A percentile compares a stretch with the other conserved stretches of the same genome.
These are phyloP conservation scores for Dendrocalamus latiflorus DNA, from an alignment of 202 grass and related monocot species.

Conservation along the genomic window DNA sequence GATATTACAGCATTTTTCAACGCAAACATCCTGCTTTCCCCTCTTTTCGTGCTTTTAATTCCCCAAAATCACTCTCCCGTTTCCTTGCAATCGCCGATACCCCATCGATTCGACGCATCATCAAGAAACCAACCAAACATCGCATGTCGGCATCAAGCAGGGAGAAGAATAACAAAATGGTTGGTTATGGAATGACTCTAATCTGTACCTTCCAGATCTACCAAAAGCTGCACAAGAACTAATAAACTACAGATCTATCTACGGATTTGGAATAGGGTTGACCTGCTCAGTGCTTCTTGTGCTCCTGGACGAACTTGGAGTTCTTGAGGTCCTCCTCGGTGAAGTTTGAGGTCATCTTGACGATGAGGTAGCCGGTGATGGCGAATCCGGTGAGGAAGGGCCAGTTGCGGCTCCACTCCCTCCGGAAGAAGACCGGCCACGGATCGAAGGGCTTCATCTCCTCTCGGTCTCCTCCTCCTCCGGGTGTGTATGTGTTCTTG, in stretches of 20 bases:
- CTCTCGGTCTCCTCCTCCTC: not conserved
- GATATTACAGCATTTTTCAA: not conserved
- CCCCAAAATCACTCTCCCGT: not conserved
- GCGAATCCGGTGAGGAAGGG: constrained; percentile 80
- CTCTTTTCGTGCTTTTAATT: no score
- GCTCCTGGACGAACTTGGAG: constrained; percentile 75
- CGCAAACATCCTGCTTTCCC: not conserved
- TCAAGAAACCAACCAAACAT: not conserved
- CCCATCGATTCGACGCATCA: not conserved
- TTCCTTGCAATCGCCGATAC: not conserved
- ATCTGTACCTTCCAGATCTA: not conserved
- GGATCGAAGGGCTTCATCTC: constrained; percentile 70
- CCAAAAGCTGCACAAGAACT: not conserved
- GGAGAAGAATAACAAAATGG: not conserved
- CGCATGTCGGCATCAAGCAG: not conserved
- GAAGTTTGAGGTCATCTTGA: constrained; percentile 53
- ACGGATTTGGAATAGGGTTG: not conserved
- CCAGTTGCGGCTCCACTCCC: constrained; percentile 65
- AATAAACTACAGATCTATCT: not conserved
- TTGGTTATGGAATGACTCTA: not conserved
- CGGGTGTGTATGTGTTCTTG: not conserved
- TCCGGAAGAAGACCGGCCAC: constrained; percentile 86
- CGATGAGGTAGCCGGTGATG: constrained; percentile 59
- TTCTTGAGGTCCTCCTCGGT: constrained; percentile 82
- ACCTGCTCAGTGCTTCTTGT: constrained; percentile 37